Percentiles rank a stretch among this genome's conserved stretches.
Evolutionary conservation across 2,329 filamentous ascomycete species (phyloP).

Genomic region (Colletotrichum sp.): DNA sequence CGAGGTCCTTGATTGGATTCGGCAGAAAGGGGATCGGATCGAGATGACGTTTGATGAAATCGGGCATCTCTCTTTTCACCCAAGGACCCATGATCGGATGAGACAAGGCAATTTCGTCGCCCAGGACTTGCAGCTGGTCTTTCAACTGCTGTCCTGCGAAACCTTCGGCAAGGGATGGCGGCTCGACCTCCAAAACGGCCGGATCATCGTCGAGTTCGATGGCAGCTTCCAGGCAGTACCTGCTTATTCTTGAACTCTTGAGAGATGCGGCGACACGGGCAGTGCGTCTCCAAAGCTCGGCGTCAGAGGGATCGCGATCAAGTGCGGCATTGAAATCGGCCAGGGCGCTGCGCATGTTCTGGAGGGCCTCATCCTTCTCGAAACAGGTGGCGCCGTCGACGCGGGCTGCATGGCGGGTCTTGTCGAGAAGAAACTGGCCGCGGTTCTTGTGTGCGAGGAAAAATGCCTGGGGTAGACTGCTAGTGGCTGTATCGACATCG

Average conservation of each 20-base stretch:
- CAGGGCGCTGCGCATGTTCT: constrained; percentile 51
- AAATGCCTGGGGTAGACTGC: constrained; percentile 84
- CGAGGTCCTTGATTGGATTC: constrained; percentile 49
- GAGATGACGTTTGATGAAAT: constrained; percentile 55
- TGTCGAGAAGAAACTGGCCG: constrained; percentile 89
- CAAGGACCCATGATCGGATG: constrained; percentile 67
- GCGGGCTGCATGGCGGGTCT: constrained; percentile 59
- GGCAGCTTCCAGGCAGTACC: constrained; percentile 69
- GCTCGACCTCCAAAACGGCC: constrained; percentile 64
- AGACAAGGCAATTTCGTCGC: constrained; percentile 60
- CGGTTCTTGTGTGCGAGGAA: constrained; percentile 96
- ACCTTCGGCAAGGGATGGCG: constrained; percentile 66
- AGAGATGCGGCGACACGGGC: constrained; percentile 64
- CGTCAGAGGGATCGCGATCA: constrained; percentile 70
- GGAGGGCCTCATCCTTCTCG: constrained; percentile 38
- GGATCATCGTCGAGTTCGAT: constrained; percentile 73
- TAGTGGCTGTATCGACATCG: constrained; percentile 75
- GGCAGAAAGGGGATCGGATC: constrained; percentile 69
- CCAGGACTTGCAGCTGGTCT: constrained; percentile 55
- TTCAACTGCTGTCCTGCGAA: constrained; percentile 68
- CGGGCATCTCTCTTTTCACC: constrained; percentile 54
- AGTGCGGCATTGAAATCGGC: constrained; percentile 63
- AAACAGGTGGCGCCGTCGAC: constrained; percentile 34
- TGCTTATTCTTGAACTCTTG: constrained; percentile 59
- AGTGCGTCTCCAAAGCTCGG: constrained; percentile 67